phyloP scores from a whole-genome alignment of 164 flowering plant species.

The Magnolia officinalis region DNA sequence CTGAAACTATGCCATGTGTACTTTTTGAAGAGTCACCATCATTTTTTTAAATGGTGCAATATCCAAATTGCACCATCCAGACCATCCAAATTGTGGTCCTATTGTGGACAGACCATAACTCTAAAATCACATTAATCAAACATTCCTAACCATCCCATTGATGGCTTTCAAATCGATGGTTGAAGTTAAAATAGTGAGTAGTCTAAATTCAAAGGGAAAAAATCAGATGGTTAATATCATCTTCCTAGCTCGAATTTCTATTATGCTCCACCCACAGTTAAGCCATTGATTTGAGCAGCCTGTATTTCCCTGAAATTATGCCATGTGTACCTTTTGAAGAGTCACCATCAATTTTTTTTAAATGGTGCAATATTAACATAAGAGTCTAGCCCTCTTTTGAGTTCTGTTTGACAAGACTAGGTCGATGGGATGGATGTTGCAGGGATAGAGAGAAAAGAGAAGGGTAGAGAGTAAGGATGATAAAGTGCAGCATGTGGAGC shows the following conservation, averaged over 20 bases:
- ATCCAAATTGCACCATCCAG: too few species aligned
- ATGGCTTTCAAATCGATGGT: too few species aligned
- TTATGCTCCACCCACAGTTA: too few species aligned
- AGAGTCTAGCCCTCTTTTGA: background rate
- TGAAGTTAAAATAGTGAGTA: too few species aligned
- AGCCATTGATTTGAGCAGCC: background rate
- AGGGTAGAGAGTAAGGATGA: background rate
- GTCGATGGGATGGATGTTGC: background rate
- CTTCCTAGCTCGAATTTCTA: too few species aligned
- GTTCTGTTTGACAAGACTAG: background rate
- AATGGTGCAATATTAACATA: background rate
- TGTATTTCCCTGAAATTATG: background rate
- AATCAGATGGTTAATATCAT: too few species aligned
- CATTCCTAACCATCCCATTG: too few species aligned
- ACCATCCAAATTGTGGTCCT: too few species aligned
- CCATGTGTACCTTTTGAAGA: background rate
- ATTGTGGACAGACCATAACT: too few species aligned
- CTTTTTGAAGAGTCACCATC: background rate
- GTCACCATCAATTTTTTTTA: background rate
- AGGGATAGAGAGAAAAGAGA: background rate
- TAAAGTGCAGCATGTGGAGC: too few species aligned
- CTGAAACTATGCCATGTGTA: background rate
- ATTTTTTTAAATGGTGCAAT: background rate
- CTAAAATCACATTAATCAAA: too few species aligned
- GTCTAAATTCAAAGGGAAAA: too few species aligned